Percentiles rank a stretch among this genome's conserved stretches.
These are phyloP conservation scores for Saitozyma podzolica DNA, from an alignment of 768 basidiomycete species.

Conservation along the genomic window DNA sequence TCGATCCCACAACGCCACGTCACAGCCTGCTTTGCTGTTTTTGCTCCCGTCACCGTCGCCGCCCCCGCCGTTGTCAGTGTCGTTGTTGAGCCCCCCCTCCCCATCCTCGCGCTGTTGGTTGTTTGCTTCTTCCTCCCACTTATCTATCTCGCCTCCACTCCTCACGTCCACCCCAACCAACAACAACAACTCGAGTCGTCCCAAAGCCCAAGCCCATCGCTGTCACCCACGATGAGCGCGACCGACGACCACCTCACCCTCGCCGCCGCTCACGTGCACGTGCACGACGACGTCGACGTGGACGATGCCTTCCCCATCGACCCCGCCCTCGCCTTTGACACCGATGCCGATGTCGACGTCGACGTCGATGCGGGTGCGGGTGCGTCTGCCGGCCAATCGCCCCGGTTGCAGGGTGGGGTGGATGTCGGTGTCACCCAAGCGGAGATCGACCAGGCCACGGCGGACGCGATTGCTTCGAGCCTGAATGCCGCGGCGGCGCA, in stretches of 20 bases:
- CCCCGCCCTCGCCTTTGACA: constrained; percentile 5
- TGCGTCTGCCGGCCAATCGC: not conserved
- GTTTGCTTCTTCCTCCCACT: constrained; percentile 14
- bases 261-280: constrained; percentile 2
- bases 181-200: not conserved
- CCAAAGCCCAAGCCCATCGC: not conserved
- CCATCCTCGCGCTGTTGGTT: not conserved
- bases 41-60: not conserved
- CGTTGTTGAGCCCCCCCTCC: not conserved
- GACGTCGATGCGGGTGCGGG: not conserved
- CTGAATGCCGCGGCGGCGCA: not conserved
- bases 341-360: not conserved
- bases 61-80: not conserved
- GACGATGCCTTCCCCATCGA: constrained; percentile 9
- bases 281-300: not conserved
- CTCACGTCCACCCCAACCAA: constrained; percentile 10
- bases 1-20: no score
- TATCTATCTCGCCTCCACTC: constrained; percentile 12
- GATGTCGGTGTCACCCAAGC: not conserved
- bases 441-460: constrained; percentile 1
- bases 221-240: not conserved
- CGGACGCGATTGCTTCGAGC: not conserved
- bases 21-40: no score
- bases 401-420: not conserved
- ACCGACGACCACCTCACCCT: constrained; percentile 2